Evolutionary conservation across 208 protist species (phyloP).

Genomic region (Leishmania mexicana): DNA sequence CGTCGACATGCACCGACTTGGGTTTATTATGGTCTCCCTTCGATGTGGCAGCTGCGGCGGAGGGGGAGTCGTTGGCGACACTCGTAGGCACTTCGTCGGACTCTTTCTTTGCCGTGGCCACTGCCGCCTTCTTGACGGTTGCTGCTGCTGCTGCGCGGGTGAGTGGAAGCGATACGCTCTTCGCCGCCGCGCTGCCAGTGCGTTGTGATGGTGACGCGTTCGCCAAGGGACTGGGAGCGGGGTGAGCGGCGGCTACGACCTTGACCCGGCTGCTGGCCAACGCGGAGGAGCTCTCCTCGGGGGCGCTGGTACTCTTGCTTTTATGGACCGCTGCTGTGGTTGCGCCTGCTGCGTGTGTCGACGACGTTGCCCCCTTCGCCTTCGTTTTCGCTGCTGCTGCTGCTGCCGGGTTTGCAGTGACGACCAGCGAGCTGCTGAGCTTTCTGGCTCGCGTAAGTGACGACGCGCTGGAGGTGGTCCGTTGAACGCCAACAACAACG

Average conservation of each 20-base stretch:
- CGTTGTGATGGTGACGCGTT: neutral
- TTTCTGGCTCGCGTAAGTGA: neutral
- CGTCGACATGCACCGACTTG: neutral
- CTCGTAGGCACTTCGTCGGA: neutral
- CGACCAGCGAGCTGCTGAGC: neutral
- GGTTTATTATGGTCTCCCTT: neutral
- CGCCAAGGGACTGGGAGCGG: neutral
- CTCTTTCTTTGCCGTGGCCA: neutral
- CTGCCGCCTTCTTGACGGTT: neutral
- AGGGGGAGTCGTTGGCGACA: neutral
- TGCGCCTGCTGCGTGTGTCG: neutral
- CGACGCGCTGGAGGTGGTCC: neutral
- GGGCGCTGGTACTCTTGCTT: neutral
- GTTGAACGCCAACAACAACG: neutral
- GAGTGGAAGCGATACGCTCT: neutral
- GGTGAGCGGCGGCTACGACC: neutral
- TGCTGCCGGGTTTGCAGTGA: neutral
- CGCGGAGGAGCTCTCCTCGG: neutral
- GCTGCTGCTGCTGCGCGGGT: neutral
- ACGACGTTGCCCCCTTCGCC: neutral
- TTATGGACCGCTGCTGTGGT: neutral
- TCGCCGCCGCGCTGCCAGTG: neutral
- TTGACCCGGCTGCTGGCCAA: neutral
- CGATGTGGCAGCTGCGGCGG: neutral
- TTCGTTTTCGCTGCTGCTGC: too few species aligned